Evolutionary conservation across 495 filamentous ascomycete genomes (phyloP).

Genomic region (Aspergillus carlsbadensis): DNA sequence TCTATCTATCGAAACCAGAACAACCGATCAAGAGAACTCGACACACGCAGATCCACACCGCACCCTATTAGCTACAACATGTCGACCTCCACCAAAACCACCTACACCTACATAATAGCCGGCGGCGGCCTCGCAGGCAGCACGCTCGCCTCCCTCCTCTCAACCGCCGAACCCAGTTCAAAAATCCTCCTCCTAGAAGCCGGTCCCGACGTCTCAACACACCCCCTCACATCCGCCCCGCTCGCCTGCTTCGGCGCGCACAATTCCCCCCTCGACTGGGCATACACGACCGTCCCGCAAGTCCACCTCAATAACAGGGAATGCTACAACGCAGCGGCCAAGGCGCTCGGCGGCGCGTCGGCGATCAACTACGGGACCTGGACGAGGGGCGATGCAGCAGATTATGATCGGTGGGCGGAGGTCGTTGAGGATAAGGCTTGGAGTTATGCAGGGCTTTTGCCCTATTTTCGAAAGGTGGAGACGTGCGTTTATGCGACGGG

Average conservation of each 20-base stretch:
- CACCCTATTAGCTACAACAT: no score
- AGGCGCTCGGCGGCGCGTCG: slow-evolving; percentile 29
- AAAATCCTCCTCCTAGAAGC: slow-evolving; percentile 35
- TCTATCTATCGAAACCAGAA: no score
- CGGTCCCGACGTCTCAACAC: slow-evolving; percentile 25
- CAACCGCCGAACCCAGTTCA: slow-evolving; percentile 13
- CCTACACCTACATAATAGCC: slow-evolving; percentile 39
- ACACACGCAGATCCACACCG: no score
- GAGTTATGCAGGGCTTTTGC: slow-evolving; percentile 32
- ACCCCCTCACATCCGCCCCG: slow-evolving; percentile 18
- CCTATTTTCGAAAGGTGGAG: slow-evolving; percentile 33
- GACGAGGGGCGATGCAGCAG: slow-evolving; percentile 32
- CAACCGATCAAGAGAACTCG: no score
- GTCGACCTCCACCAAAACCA: no score
- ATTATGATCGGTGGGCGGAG: slow-evolving; percentile 38
- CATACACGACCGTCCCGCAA: slow-evolving; percentile 28
- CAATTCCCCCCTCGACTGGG: slow-evolving; percentile 28
- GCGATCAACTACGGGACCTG: slow-evolving; percentile 36
- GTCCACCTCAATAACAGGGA: slow-evolving; percentile 21
- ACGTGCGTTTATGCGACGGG: slow-evolving; percentile 18
- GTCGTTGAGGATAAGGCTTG: slow-evolving; percentile 28
- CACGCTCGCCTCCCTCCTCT: slow-evolving; percentile 27
- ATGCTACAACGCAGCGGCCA: slow-evolving; percentile 23
- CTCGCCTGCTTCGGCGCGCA: slow-evolving; percentile 4
- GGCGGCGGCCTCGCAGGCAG: slow-evolving; percentile 46